phyloP scores from a whole-genome alignment of 176 grass and related monocot species.

The Saccharum spontaneum region DNA sequence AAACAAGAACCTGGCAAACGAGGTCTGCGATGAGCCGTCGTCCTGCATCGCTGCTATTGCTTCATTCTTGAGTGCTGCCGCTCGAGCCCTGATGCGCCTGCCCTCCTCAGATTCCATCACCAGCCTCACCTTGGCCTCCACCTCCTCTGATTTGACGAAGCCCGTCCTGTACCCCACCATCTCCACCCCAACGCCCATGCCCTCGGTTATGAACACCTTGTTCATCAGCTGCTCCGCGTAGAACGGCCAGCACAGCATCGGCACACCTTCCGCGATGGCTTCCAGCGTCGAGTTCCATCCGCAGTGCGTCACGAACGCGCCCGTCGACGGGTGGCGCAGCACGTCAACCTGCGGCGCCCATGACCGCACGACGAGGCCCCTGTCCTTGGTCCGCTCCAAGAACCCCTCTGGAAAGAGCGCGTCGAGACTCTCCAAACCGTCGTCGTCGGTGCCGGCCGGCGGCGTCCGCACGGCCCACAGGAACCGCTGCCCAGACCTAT shows the following conservation, averaged over 20 bases:
- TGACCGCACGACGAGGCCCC: background rate
- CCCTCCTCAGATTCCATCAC: conserved; percentile 3
- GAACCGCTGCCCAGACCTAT: background rate
- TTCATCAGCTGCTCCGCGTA: conserved; percentile 29
- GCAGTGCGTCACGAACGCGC: conserved; percentile 3
- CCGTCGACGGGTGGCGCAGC: background rate
- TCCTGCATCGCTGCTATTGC: background rate
- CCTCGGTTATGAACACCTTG: conserved; percentile 4
- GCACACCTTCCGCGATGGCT: background rate
- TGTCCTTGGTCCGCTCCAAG: background rate
- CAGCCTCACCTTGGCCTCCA: conserved; percentile 16
- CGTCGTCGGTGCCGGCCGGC: background rate
- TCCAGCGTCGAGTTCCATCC: conserved; percentile 14
- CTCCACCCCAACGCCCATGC: background rate
- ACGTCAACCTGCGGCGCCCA: background rate
- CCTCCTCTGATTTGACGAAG: background rate
- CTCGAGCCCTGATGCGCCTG: background rate
- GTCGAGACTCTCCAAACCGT: background rate
- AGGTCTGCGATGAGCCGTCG: background rate
- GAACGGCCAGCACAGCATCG: conserved; percentile 23
- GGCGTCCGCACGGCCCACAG: background rate
- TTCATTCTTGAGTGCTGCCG: background rate
- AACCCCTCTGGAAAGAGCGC: background rate
- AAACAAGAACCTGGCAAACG: conserved; percentile 3
- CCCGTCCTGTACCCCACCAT: background rate